Percentiles rank a stretch among this genome's conserved stretches.
These are phyloP conservation scores for Alternaria ethzedia DNA, from an alignment of 2,329 filamentous ascomycete species.

Conservation along the genomic window DNA sequence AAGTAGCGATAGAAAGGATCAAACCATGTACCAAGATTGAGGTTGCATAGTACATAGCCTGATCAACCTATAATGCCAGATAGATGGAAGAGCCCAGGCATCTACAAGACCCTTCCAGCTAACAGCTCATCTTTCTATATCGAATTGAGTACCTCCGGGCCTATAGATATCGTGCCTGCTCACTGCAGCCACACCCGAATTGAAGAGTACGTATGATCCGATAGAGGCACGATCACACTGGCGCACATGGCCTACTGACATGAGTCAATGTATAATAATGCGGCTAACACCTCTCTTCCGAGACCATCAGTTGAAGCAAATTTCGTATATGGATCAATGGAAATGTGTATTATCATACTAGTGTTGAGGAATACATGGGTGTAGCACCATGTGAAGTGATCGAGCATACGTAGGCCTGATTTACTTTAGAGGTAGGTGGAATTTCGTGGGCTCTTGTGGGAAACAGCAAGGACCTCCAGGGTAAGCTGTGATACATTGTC, in stretches of 20 bases:
- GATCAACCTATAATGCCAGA: not conserved
- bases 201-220: fast-evolving
- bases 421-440: not conserved
- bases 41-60: not conserved
- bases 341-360: fast-evolving
- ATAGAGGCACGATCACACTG: not conserved
- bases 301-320: not conserved
- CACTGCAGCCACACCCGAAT: not conserved
- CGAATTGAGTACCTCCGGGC: not conserved
- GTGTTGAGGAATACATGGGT: not conserved
- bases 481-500: not conserved
- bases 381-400: not conserved
- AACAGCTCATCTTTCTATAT: not conserved
- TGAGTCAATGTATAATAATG: not conserved
- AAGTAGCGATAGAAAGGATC: no score
- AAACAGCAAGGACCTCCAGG: not conserved
- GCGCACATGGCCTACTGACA: not conserved
- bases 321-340: not conserved
- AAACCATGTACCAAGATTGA: no score
- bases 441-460: not conserved
- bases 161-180: not conserved
- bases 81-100: not conserved
- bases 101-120: not conserved
- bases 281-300: not conserved
- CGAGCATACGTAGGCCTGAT: not conserved